Percentiles rank a stretch among this genome's conserved stretches.
These are phyloP conservation scores for Fusarium secorum DNA, from an alignment of 2,329 filamentous ascomycete species.

Conservation along the genomic window DNA sequence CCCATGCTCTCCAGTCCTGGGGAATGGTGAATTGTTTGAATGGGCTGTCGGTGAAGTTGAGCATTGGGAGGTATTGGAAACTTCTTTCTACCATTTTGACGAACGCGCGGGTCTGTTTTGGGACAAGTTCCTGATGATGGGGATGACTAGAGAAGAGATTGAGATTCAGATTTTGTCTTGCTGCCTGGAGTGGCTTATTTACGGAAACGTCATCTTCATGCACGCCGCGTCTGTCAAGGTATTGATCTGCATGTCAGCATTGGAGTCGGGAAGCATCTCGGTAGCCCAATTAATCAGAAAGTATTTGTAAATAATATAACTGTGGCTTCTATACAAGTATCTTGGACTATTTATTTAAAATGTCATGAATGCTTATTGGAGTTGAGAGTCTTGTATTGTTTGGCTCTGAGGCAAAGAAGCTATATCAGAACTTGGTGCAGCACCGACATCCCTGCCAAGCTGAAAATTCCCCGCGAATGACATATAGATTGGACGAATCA, in stretches of 20 bases:
- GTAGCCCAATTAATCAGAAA: accelerated
- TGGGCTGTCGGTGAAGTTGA: background rate
- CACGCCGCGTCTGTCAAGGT: background rate
- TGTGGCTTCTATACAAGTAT: no score
- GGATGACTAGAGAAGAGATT: accelerated
- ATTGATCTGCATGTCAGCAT: background rate
- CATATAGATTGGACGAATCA: no score
- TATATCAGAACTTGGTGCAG: no score
- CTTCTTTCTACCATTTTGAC: background rate
- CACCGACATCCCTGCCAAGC: background rate
- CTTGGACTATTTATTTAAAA: background rate
- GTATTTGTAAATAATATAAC: background rate
- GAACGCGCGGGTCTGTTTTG: accelerated
- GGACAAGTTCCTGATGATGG: accelerated
- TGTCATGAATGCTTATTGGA: background rate
- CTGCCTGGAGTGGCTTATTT: background rate
- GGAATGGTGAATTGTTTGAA: background rate
- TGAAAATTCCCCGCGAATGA: background rate
- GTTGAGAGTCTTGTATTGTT: background rate
- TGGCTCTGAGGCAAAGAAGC: background rate
- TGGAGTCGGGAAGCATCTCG: background rate
- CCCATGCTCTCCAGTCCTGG: background rate
- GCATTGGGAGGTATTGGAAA: accelerated
- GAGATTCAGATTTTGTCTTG: accelerated
- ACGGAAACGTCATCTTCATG: background rate